phyloP scores from a whole-genome alignment of 169 alveolate genomes.

The Babesia bovis region DNA sequence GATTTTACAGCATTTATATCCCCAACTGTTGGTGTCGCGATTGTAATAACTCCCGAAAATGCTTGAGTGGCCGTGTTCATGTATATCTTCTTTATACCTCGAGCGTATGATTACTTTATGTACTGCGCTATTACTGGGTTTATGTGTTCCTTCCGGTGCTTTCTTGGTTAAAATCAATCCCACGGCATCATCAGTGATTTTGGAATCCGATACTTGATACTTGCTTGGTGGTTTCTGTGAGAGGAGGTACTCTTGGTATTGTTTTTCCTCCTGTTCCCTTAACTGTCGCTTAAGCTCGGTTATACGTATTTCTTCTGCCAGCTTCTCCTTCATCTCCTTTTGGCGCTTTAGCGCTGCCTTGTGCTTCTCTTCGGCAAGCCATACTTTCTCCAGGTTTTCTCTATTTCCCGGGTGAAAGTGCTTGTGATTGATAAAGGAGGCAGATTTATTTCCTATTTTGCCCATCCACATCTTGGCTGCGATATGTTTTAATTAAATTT shows the following conservation, averaged over 20 bases:
- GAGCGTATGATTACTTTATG: slow-evolving; percentile 67
- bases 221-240: slow-evolving; percentile 41
- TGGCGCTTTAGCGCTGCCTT: slow-evolving; percentile 87
- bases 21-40: slow-evolving; percentile 74
- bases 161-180: slow-evolving; percentile 40
- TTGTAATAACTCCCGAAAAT: slow-evolving; percentile 82
- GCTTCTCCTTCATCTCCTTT: slow-evolving; percentile 89
- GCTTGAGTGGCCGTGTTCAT: slow-evolving; percentile 71
- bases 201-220: slow-evolving; percentile 5
- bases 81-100: slow-evolving; percentile 76
- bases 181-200: slow-evolving; percentile 6
- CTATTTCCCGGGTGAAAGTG: slow-evolving; percentile 93
- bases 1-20: slow-evolving; percentile 78
- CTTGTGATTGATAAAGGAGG: slow-evolving; percentile 89
- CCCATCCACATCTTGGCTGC: slow-evolving; percentile 85
- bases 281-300: slow-evolving; percentile 87
- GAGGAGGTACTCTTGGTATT: slow-evolving; percentile 61
- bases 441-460: slow-evolving; percentile 88
- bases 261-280: slow-evolving; percentile 73
- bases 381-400: slow-evolving; percentile 91
- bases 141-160: slow-evolving; percentile 1
- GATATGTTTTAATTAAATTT: background rate
- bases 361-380: slow-evolving; percentile 95
- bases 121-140: slow-evolving; percentile 16
- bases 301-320: slow-evolving; percentile 92